These are phyloP conservation scores for Plantago lanceolata DNA, from an alignment of 305 asterid genomes.

Conservation along the genomic window DNA sequence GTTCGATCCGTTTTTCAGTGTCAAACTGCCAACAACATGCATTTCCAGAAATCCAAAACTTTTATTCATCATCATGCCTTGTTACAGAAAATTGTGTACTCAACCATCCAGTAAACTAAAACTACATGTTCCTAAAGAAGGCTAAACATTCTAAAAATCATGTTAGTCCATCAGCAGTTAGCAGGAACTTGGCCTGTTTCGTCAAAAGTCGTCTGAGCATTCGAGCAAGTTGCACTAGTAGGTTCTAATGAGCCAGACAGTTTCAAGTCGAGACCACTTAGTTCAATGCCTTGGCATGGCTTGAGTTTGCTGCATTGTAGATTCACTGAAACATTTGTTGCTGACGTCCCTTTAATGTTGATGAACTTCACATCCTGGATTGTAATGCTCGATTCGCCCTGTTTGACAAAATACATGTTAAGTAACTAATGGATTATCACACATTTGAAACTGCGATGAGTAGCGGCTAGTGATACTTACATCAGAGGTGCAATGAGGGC, in stretches of 20 bases:
- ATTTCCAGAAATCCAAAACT: too few relatives aligned
- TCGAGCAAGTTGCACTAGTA: constrained; percentile 22
- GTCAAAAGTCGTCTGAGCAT: constrained; percentile 2
- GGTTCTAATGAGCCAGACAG: constrained; percentile 1
- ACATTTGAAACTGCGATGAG: not conserved
- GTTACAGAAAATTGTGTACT: too few relatives aligned
- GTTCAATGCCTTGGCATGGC: constrained; percentile 21
- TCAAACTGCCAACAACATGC: too few relatives aligned
- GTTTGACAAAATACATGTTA: not conserved
- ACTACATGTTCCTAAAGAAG: too few relatives aligned
- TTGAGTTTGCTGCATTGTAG: constrained; percentile 14
- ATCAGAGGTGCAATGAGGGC: constrained; percentile 18
- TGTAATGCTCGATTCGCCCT: constrained; percentile 19
- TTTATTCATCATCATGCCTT: too few relatives aligned
- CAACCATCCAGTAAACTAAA: too few relatives aligned
- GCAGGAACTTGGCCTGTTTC: constrained; percentile 12
- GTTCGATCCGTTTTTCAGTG: too few relatives aligned
- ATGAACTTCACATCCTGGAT: constrained; percentile 22
- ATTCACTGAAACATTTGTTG: constrained; percentile 12
- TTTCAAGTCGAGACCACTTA: constrained; percentile 19
- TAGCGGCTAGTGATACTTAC: not conserved
- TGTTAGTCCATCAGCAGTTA: not conserved
- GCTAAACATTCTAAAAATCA: not conserved
- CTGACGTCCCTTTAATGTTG: constrained; percentile 19
- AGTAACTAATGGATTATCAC: not conserved